Base-by-base conservation (phyloP, 495 filamentous ascomycete genomes). In the Haplographium delicatum region DNA sequence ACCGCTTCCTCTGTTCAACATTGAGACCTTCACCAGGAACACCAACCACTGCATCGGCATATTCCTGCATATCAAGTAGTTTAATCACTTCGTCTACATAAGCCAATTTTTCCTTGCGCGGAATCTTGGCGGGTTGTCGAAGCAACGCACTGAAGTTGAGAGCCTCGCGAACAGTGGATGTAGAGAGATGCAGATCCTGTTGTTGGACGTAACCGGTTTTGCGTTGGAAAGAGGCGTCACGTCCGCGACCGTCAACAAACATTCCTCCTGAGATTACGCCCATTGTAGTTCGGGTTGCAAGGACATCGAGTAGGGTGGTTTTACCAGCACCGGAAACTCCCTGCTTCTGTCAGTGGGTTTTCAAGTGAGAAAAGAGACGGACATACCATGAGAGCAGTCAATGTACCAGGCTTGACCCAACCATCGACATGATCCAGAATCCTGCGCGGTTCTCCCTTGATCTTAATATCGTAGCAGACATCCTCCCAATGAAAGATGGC, bases 141-240 rank as follows among this genome's bases (percentile, higher is more conserved):
- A 96, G 79, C 20, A 90, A 64, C 33, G 90, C 90, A 51, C 80
- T 85, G 66, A 96, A 96, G 37, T 76, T 74, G n/a, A 96, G 73
- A 19, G 50, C 50, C 62, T 87, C 90, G 45, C 89, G 81, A 31
- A 95, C 90, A 3, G 91, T 96, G 1, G 82, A 80, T 1, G 89
- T 94, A 25, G 82, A 72, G 20, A 94, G 75, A 65, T 95, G 90
- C 11, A 96, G 76, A 78, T 96, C 91, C 66, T 94, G 89, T 65
- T 96, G 91, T 58, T 96, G 88, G 13, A 91, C 91, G 57, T 95
- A 96, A 24, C 90, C 90, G 1, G 89, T 94, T 71, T 91, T 93
- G 34, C 90, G 84, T 62, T 91, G 88, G 74, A 95, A 95, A 0
- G 85, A 88, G 13, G 75, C 73, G 59, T 93, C 86, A 19, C 84